Conservation (phyloP, 2,329 filamentous ascomycete species). For the Rhytidhysteron rufulum region DNA sequence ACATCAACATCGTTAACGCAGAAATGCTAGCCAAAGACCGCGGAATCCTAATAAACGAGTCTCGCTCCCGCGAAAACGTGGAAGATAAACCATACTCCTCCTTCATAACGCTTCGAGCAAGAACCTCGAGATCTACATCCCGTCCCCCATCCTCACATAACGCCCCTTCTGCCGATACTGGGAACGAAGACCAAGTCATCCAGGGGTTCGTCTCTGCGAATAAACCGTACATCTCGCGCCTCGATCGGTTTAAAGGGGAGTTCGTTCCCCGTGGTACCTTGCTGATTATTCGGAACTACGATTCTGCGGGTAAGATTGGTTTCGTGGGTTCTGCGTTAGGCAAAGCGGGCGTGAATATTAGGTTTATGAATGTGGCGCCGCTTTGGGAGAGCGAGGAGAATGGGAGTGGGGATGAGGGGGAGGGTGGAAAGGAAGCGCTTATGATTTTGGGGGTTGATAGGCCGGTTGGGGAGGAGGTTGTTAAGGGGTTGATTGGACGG, state of each 20-base stretch:
- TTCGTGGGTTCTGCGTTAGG: conserved; percentile 70
- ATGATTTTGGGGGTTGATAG: conserved; percentile 78
- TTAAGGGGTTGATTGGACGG: conserved; percentile 45
- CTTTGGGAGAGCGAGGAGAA: conserved; percentile 42
- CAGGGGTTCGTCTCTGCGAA: conserved; percentile 65
- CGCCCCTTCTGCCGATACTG: conserved; percentile 11
- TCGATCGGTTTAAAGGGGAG: conserved; percentile 69
- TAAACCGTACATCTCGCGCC: conserved; percentile 64
- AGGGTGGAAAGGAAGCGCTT: conserved; percentile 60
- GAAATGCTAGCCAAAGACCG: conserved; percentile 71
- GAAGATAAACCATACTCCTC: conserved; percentile 64
- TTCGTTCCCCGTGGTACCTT: conserved; percentile 72
- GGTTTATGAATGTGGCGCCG: conserved; percentile 71
- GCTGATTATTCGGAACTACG: conserved; percentile 77
- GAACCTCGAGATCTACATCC: conserved; percentile 36
- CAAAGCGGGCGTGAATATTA: conserved; percentile 69
- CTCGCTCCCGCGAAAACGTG: conserved; percentile 57
- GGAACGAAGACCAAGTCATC: conserved; percentile 49
- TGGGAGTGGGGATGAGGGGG: conserved; percentile 30
- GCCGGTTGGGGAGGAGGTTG: conserved; percentile 56
- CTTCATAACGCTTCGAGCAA: conserved; percentile 65
- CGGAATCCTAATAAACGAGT: conserved; percentile 74
- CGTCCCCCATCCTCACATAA: conserved; percentile 19
- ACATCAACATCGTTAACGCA: conserved; percentile 82
- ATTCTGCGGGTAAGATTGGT: conserved; percentile 78